Evolutionary conservation across 176 grass and related monocot species (phyloP), one percentile per base, ranked within the genome.

Genomic region (Oryza brachyantha): DNA sequence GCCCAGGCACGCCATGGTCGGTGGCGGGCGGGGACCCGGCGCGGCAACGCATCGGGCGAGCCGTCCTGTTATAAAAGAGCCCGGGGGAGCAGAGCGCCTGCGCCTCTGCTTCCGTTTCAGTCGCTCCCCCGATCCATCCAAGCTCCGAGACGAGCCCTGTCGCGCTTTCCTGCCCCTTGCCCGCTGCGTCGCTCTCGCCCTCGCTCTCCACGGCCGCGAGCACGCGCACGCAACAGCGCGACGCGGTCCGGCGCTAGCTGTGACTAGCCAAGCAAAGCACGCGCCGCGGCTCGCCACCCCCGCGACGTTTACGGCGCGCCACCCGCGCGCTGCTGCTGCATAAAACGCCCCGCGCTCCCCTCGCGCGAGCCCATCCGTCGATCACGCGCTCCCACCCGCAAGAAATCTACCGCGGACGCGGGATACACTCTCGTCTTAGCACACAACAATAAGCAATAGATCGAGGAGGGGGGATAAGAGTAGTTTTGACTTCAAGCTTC

Each of bases 331-430:
- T n/a, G n/a, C n/a, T n/a, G 27, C 28, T 28, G 48, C 70, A 48
- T 74, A 81, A 86, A 45, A 69, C 75, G 54, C 63, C 37, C 19
- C 29, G 21, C n/a, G n/a, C n/a, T n/a, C n/a, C n/a, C 52, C 52
- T 24, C 45, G 45, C 14, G 45, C 45, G 8, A 45, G 2, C 2
- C 10, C 34, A 2, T 25, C 46, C 68, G 58, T 64, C 17, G 36
- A 37, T 14, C 37, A 19, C 27, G 3, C 5, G 13, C 57, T 13
- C 35, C 25, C 11, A 5, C 38, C 36, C 29, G 17, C 59, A 24
- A 66, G 26, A 72, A 13, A n/a, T n/a, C n/a, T 43, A 9, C 72
- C 6, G 3, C 58, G 58, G 24, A 1, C 58, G 4, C 61, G 55
- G 25, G 29, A 9, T 9, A 5, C 29, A 21, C 35, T 10, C 52